Evolutionary conservation across 2,329 filamentous ascomycete genomes (phyloP).

Genomic region (Rutstroemia sydowiana): DNA sequence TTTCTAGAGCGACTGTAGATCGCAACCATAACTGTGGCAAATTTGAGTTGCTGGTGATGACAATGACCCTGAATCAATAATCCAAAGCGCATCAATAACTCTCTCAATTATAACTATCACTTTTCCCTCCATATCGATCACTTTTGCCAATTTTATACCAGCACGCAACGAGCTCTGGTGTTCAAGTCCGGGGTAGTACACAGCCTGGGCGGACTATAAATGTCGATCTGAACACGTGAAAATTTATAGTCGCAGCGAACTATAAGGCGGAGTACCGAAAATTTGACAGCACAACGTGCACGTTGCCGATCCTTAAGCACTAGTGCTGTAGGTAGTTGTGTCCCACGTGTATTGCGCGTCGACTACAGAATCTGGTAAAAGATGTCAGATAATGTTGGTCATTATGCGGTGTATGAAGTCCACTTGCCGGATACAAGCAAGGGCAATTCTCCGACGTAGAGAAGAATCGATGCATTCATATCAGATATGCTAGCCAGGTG

Average conservation of each 20-base stretch:
- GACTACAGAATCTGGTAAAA: background rate
- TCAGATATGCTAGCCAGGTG: background rate
- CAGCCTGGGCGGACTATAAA: background rate
- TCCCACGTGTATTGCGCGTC: background rate
- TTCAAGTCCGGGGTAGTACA: background rate
- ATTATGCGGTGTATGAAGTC: background rate
- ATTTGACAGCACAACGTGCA: background rate
- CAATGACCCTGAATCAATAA: background rate
- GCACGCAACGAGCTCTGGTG: background rate
- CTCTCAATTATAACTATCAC: background rate
- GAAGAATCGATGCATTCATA: background rate
- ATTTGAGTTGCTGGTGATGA: background rate
- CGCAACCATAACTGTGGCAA: background rate
- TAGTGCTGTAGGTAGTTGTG: background rate
- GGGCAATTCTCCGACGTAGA: background rate
- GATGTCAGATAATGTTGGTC: background rate
- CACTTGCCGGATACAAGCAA: background rate
- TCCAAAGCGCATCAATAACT: background rate
- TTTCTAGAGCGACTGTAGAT: too few relatives aligned
- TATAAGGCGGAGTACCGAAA: background rate
- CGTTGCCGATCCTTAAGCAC: background rate
- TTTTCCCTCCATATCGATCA: background rate
- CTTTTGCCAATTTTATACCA: background rate
- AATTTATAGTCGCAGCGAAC: background rate
- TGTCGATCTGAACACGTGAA: background rate